A percentile compares a stretch with the other conserved stretches of the same genome.
These are phyloP conservation scores for Rutstroemia sydowiana DNA, from an alignment of 2,329 filamentous ascomycete species.

Conservation along the genomic window DNA sequence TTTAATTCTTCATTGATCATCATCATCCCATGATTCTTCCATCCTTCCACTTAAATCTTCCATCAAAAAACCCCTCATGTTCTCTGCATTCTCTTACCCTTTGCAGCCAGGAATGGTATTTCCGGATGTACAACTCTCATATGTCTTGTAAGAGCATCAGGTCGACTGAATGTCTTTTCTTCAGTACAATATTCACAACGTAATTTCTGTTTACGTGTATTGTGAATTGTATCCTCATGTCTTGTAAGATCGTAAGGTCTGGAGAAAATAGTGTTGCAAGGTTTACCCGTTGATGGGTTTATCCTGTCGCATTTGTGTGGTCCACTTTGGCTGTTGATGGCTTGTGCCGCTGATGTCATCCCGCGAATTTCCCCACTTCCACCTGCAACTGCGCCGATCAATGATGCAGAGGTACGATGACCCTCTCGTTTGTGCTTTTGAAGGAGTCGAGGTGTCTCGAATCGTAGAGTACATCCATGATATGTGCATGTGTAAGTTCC, in stretches of 20 bases:
- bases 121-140: constrained; percentile 93
- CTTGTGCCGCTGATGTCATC: constrained; percentile 44
- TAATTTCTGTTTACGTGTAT: constrained; percentile 88
- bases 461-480: constrained; percentile 80
- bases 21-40: no score
- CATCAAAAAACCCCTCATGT: no score
- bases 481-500: constrained; percentile 97
- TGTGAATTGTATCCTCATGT: constrained; percentile 97
- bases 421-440: constrained; percentile 95
- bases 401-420: constrained; percentile 63
- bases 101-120: constrained; percentile 69
- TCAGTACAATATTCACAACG: constrained; percentile 88
- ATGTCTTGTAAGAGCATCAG: constrained; percentile 88
- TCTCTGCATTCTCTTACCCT: constrained; percentile 35
- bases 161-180: constrained; percentile 94
- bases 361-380: constrained; percentile 15
- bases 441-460: constrained; percentile 77
- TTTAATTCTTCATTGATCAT: no score
- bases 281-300: constrained; percentile 91
- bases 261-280: constrained; percentile 90
- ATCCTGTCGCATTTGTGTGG: constrained; percentile 89
- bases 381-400: constrained; percentile 31
- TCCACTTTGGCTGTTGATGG: constrained; percentile 78
- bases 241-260: constrained; percentile 92
- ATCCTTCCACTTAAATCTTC: no score